Conservation (phyloP, 495 filamentous ascomycete genomes). For the Hypoxylon lienhwacheense region DNA sequence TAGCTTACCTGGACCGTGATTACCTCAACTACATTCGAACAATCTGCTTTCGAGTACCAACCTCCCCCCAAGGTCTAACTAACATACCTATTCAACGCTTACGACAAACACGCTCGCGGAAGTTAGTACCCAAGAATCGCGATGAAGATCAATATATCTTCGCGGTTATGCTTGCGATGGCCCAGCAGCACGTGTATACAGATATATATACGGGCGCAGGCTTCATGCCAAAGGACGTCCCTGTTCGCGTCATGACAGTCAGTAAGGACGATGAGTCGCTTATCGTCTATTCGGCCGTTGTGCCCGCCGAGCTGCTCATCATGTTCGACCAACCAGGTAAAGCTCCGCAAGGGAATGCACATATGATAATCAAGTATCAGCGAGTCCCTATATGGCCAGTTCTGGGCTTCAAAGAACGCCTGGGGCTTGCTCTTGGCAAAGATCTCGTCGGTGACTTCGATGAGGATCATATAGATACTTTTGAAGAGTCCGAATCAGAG, state of each 20-base stretch:
- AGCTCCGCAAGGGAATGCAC: slow-evolving; percentile 22
- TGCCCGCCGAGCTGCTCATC: slow-evolving; percentile 43
- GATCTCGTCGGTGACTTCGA: slow-evolving; percentile 46
- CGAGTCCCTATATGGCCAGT: slow-evolving; percentile 50
- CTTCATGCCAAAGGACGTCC: slow-evolving; percentile 40
- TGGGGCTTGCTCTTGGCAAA: slow-evolving; percentile 48
- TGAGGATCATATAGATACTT: slow-evolving; percentile 41
- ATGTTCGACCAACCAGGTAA: slow-evolving; percentile 45
- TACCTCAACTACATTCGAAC: slow-evolving; percentile 40
- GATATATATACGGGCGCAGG: slow-evolving; percentile 10
- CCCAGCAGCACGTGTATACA: slow-evolving; percentile 48
- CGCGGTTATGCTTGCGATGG: slow-evolving; percentile 49
- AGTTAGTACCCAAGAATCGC: slow-evolving; percentile 42
- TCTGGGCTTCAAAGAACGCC: slow-evolving; percentile 51
- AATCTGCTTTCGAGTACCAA: slow-evolving; percentile 39
- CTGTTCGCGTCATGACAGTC: slow-evolving; percentile 46
- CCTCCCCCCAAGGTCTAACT: slow-evolving; percentile 27
- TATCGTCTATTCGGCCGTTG: slow-evolving; percentile 46
- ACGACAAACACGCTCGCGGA: slow-evolving; percentile 43
- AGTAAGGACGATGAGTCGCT: slow-evolving; percentile 44
- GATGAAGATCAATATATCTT: slow-evolving; percentile 50
- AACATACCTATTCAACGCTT: slow-evolving; percentile 44
- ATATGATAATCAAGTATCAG: slow-evolving; percentile 42
- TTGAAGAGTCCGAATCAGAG: slow-evolving; percentile 16
- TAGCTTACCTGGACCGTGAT: slow-evolving; percentile 47